phyloP scores from a whole-genome alignment of 805 yeast species.

The Myxozyma monticola region DNA sequence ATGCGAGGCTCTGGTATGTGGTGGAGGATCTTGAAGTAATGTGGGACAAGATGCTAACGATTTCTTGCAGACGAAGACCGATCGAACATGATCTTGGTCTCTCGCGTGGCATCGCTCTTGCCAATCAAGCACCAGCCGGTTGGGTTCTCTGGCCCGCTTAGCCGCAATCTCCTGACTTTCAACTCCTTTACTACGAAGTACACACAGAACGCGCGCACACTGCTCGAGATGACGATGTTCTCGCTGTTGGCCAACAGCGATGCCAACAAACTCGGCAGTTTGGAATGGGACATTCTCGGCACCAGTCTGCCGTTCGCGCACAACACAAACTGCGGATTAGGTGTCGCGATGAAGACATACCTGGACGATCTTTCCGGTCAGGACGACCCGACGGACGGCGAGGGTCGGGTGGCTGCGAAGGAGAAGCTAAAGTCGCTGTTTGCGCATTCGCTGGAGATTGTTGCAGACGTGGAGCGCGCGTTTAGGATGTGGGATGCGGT shows the following conservation, averaged over 20 bases:
- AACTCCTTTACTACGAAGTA: conserved; percentile 63
- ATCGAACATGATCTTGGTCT: conserved; percentile 44
- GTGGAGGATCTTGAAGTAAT: too few relatives aligned
- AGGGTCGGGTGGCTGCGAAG: conserved; percentile 15
- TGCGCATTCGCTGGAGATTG: conserved; percentile 35
- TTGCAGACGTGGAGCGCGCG: conserved; percentile 31
- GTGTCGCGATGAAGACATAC: conserved; percentile 57
- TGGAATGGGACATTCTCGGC: conserved; percentile 58
- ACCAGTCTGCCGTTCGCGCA: conserved; percentile 61
- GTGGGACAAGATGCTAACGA: too few relatives aligned
- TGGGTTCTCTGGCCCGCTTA: conserved; percentile 68
- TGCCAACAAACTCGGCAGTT: conserved; percentile 52
- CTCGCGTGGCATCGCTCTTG: conserved; percentile 52
- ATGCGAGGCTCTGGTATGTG: conserved; percentile 33
- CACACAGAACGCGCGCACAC: conserved; percentile 51
- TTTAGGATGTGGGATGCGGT: conserved; percentile 38
- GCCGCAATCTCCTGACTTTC: conserved; percentile 63
- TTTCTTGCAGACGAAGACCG: conserved; percentile 34
- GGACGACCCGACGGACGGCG: conserved; percentile 23
- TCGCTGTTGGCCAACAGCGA: conserved; percentile 58
- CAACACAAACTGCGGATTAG: conserved; percentile 63
- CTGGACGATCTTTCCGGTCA: conserved; percentile 43
- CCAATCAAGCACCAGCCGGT: conserved; percentile 52
- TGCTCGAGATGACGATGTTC: conserved; percentile 54
- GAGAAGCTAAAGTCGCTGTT: conserved; percentile 31